Percentiles rank a stretch among this genome's conserved stretches.
phyloP scores from a whole-genome alignment of 495 filamentous ascomycete genomes.

The Penicillium egyptiacum region DNA sequence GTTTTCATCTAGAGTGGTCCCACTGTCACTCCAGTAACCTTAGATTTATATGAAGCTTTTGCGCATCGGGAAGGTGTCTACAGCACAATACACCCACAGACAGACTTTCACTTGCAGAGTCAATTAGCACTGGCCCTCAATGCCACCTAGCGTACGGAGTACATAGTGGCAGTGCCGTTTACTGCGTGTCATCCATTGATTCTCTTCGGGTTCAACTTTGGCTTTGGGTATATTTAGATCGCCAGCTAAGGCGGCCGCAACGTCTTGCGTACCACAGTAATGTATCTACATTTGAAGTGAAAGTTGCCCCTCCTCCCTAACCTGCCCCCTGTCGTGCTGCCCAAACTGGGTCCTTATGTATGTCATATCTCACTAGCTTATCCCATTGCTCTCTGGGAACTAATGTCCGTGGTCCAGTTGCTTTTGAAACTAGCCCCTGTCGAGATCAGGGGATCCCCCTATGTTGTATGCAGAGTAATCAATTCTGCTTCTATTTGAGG shows the following conservation, averaged over 20 bases:
- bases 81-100: background rate
- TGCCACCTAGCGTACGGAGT: background rate
- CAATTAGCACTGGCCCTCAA: background rate
- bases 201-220: background rate
- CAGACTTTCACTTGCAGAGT: background rate
- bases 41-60: conserved; percentile 3
- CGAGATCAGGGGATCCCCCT: background rate
- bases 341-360: background rate
- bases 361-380: background rate
- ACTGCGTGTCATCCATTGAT: background rate
- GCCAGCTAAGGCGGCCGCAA: background rate
- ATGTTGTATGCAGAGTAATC: conserved; percentile 2
- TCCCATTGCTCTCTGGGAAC: background rate
- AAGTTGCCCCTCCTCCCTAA: background rate
- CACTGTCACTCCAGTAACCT: conserved; percentile 18
- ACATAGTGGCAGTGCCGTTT: background rate
- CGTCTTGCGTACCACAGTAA: background rate
- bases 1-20: conserved; percentile 11
- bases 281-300: background rate
- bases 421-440: background rate
- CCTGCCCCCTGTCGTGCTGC: background rate
- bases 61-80: conserved; percentile 12
- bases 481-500: conserved; percentile 4
- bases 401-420: conserved; percentile 9
- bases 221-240: conserved; percentile 9